Evolutionary conservation across 2,329 filamentous ascomycete genomes (phyloP), one percentile per base, ranked within the genome.

Genomic region (Macrophomina tecta): DNA sequence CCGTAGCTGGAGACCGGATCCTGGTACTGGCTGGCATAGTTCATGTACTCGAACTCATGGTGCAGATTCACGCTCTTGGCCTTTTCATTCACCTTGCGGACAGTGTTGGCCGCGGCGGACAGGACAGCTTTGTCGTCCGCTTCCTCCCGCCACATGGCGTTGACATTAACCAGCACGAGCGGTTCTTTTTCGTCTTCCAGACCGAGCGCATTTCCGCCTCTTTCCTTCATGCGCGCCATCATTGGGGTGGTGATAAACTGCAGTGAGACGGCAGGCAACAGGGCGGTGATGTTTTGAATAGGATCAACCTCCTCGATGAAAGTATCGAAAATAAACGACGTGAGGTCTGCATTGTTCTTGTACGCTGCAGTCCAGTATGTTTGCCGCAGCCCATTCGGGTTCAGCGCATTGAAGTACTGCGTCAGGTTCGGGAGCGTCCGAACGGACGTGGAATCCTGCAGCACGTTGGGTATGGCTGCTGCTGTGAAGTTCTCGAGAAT

Each of bases 1-100:
- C 82, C 81, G 68, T 83, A 85, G 38, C 78, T 77, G 4, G 72
- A 67, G 46, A 84, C 70, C 1, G 80, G 76, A 68, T 79, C 76
- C 69, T 85, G 81, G 66, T 74, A 80, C 71, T 76, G 74, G 64
- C 75, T 76, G 6, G 82, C 82, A 67, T 84, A 83, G 70, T 84
- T 84, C 78, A 83, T 80, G 69, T 83, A 84, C 30, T 82, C 69
- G 66, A 75, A 84, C 38, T 73, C 66, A 12, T 74, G 69, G 38
- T 69, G 68, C 5, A 80, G 40, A 0, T 74, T 75, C 42, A 70
- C 69, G 18, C 16, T 34, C 9, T 23, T 42, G 42, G 66, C 66
- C 23, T 38, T 28, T 16, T 46, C 71, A 36, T 70, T 70, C 23
- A 71, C 69, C 30, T 61, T 68, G 36, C 67, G 66, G 38, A 73